Base-by-base conservation (phyloP, 345 rosid genomes). In the Cardiospermum halicacabum region DNA sequence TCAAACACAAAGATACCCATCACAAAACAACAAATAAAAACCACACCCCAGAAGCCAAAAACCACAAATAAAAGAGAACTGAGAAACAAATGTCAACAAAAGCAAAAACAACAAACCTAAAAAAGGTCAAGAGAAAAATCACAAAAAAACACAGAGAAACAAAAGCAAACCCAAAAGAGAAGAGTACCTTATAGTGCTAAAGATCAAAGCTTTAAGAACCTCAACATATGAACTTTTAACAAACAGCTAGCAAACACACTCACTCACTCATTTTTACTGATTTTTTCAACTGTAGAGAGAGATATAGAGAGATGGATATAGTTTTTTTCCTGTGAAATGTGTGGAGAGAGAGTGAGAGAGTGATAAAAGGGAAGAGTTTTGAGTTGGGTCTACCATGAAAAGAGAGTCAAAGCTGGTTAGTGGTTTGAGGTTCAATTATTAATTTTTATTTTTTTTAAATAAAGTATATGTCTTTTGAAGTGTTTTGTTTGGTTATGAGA, bases 361-460 rank as follows among this genome's bases (percentile, higher is more conserved):
- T 21, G 12, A 37, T 3, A 22, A 56, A 55, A 22, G 36, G 31
- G 10, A 1, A n/a, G n/a, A n/a, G n/a, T n/a, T n/a, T n/a, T n/a
- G 62, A 30, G 24, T 47, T 70, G 77, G 86, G 86, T 77, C 84
- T 74, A 81, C 80, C 71, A 76, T 72, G 78, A 55, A 79, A 75
- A 69, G 75, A 66, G 55, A 65, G 87, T 77, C 92, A 82, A 82
- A 83, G 77, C 56, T 70, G 7, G 51, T 70, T 74, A 76, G 82
- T 47, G 56, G 16, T 67, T 49, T 31, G 43, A 13, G 54, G 26
- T 40, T 71, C 43, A 56, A 62, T 58, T 25, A 26, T 51, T 51
- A 37, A 18, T 62, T 16, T 19, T 19, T 25, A 45, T 36, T 12
- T 31, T 8, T n/a, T 56, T 56, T 56, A 7, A n/a, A 18, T 36